Base-by-base conservation (phyloP, 2,329 filamentous ascomycete genomes). In the Xylaria sp. region DNA sequence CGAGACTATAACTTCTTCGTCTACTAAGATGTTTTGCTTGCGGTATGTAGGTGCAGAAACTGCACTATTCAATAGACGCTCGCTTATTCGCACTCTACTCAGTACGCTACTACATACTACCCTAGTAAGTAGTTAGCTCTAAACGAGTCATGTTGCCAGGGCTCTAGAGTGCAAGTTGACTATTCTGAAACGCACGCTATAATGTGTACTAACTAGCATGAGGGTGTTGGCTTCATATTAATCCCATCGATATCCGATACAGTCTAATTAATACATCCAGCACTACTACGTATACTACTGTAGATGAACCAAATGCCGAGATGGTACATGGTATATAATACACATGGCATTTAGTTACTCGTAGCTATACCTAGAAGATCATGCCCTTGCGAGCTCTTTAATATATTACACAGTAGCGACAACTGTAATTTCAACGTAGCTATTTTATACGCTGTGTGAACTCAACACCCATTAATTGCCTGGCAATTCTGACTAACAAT, bases 91-190 rank as follows among this genome's bases (percentile, higher is more conserved):
- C 31, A 28, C 28, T 28, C 28, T 28, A 28, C 28, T 28, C 3
- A 28, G 28, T 28, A 28, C 28, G 4, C 25, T 28, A 28, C 25
- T 28, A 28, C 4, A 28, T 6, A 5, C 28, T 55, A 12, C 52
- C 13, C 49, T 48, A 10, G 18, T 52, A 18, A 5, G 51, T 54
- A 8, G 51, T 20, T n/a, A 33, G 28, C 12, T 39, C n/a, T 48
- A 41, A 36, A 25, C 57, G 62, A 65, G 62, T 68, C 62, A 65
- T 68, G 58, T 48, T n/a, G 12, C 39, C 46, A 64, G 31, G 46
- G 20, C 39, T 31, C 33, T 58, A 5, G 36, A 39, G 49, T 10
- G 52, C 41, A 49, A 31, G 43, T 62, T 54, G 52, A 57, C 58
- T 65, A 52, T 56, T 28, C 49, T 48, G 7, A 39, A 62, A 55